phyloP scores from a whole-genome alignment of 306 rosid species.

The Cercis canadensis region DNA sequence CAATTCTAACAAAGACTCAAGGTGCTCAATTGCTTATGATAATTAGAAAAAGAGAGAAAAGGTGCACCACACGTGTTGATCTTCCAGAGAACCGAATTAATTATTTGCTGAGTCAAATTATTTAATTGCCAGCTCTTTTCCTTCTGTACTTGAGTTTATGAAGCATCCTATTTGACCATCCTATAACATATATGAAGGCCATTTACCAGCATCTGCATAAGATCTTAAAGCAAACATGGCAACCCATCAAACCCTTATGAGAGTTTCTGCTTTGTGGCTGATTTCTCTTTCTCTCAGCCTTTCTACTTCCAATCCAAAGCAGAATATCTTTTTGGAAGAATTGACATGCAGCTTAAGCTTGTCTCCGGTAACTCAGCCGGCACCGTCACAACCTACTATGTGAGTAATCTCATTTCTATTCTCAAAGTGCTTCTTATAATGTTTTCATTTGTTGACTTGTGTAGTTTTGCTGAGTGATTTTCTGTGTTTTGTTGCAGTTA shows the following conservation, averaged over 20 bases:
- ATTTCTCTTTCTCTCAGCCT: slow-evolving; percentile 11
- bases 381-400: slow-evolving; percentile 48
- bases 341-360: slow-evolving; percentile 53
- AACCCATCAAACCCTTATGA: neutral
- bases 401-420: slow-evolving; percentile 3
- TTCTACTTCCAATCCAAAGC: slow-evolving; percentile 44
- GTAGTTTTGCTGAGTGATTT: too few relatives aligned
- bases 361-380: slow-evolving; percentile 51
- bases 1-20: slow-evolving; percentile 23
- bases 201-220: too few relatives aligned
- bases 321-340: slow-evolving; percentile 43
- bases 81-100: neutral
- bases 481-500: slow-evolving; percentile 28
- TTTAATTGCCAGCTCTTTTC: slow-evolving; percentile 27
- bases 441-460: too few relatives aligned
- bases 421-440: too few relatives aligned
- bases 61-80: too few relatives aligned
- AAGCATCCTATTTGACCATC: neutral
- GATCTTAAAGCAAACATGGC: slow-evolving; percentile 17
- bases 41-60: too few relatives aligned
- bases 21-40: neutral
- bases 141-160: slow-evolving; percentile 24
- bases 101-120: too few relatives aligned
- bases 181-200: too few relatives aligned
- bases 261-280: slow-evolving; percentile 28